These are phyloP conservation scores for Mediolabrus comicus DNA, from an alignment of 108 stramenopile species.

Conservation along the genomic window DNA sequence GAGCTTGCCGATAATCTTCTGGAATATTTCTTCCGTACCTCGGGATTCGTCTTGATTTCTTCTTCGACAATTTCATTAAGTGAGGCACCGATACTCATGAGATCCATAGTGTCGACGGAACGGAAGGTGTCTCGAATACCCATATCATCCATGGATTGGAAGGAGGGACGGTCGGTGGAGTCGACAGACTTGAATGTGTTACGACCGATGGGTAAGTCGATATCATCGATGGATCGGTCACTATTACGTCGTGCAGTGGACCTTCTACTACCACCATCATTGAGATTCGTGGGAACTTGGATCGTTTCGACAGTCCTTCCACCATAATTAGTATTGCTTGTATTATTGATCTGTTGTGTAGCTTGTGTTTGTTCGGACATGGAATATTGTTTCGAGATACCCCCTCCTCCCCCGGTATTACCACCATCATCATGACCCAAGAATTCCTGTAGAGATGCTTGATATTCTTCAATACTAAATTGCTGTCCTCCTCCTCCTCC, in stretches of 20 bases:
- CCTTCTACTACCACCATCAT: constrained; percentile 8
- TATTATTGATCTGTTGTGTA: neutral
- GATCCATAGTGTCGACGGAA: constrained; percentile 33
- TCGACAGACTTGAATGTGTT: constrained; percentile 31
- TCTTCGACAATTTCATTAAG: constrained; percentile 38
- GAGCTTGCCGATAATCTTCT: constrained; percentile 16
- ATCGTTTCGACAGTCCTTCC: neutral
- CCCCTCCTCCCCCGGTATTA: neutral
- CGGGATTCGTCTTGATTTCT: constrained; percentile 24
- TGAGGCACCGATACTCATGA: constrained; percentile 40
- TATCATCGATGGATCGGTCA: constrained; percentile 11
- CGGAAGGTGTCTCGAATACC: constrained; percentile 28
- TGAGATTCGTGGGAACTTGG: constrained; percentile 33
- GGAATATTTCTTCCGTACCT: constrained; percentile 22
- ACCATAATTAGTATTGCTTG: neutral
- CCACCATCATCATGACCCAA: constrained; percentile 16
- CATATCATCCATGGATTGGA: constrained; percentile 21
- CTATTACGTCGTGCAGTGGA: neutral
- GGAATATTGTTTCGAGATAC: neutral
- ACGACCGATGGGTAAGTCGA: constrained; percentile 11
- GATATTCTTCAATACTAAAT: constrained; percentile 36
- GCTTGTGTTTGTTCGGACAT: neutral
- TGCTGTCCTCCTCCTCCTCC: constrained; percentile 1
- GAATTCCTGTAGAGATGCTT: constrained; percentile 36
- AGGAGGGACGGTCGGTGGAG: constrained; percentile 20